Evolutionary conservation across 495 filamentous ascomycete genomes (phyloP), one percentile per base, ranked within the genome.

Genomic region (Choiromyces venosus): DNA sequence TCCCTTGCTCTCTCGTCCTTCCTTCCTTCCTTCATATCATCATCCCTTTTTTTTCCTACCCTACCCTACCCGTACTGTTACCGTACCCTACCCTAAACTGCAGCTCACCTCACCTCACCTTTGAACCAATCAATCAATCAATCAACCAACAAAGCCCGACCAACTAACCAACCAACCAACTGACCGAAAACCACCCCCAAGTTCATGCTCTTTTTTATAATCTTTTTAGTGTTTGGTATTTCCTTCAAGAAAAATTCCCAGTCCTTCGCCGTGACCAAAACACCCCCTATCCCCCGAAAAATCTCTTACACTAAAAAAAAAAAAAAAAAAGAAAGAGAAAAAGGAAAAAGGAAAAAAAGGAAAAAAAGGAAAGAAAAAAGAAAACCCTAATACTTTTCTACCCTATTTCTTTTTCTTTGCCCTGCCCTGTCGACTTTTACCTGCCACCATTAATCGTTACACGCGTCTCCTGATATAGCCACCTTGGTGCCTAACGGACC

Each of bases 361-460:
- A 65, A 33, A 61, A 33, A 12, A 40, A 14, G 67, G 46, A 33
- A 61, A 33, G 8, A 40, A 14, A 36, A 46, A 40, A 67, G 37
- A 44, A 61, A 44, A 73, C 72, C 46, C 36, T 67, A 66, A 66
- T 77, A 66, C 56, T 70, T 37, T 46, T 67, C 66, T 36, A 77
- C 40, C 66, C 66, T 73, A 73, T 72, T 77, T 74, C 74, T 67
- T 69, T 67, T 69, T 77, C 75, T 67, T 74, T 67, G 66, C 69
- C 69, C 66, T 73, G 75, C 70, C 76, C 56, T 38, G 69, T 70
- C 52, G 73, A 29, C 75, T 61, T 73, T 77, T 76, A 61, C 74
- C 74, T 64, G 61, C 71, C 74, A 73, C 76, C 75, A 77, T 77
- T 77, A 77, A 77, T 77, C 74, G 75, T 77, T 77, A 73, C 69